These are phyloP conservation scores for Lepraria neglecta DNA, from an alignment of 495 filamentous ascomycete species.

Conservation along the genomic window DNA sequence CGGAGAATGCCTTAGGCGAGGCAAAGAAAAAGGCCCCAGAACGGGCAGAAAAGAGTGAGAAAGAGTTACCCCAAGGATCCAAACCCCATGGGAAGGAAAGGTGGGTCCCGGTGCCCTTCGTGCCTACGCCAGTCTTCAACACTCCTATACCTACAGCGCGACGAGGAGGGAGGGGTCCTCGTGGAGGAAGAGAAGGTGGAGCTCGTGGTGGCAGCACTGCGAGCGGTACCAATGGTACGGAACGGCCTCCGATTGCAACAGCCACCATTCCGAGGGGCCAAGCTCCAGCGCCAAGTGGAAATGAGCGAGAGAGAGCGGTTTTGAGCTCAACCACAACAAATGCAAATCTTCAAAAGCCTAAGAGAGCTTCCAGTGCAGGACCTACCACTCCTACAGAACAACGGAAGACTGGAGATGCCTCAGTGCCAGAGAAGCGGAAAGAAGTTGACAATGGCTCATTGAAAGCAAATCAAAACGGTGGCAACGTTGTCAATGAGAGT, in stretches of 20 bases:
- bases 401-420: conserved; percentile 34
- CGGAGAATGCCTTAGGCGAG: conserved; percentile 67
- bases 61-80: conserved; percentile 50
- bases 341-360: conserved; percentile 24
- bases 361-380: conserved; percentile 44
- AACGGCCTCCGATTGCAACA: conserved; percentile 33
- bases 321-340: conserved; percentile 32
- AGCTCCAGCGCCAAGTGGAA: conserved; percentile 20
- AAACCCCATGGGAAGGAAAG: conserved; percentile 60
- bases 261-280: not conserved
- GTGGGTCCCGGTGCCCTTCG: conserved; percentile 66
- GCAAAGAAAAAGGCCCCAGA: conserved; percentile 65
- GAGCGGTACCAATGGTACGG: conserved; percentile 36
- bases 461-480: conserved; percentile 19
- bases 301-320: conserved; percentile 30
- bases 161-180: conserved; percentile 50
- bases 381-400: conserved; percentile 36
- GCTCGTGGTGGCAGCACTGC: conserved; percentile 48
- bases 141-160: conserved; percentile 65
- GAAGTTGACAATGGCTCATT: conserved; percentile 23
- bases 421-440: conserved; percentile 37
- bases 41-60: conserved; percentile 59
- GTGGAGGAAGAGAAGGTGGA: conserved; percentile 50
- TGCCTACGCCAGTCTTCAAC: conserved; percentile 73
- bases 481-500: conserved; percentile 19